phyloP scores from a whole-genome alignment of 202 grass and related monocot genomes.

The Digitaria exilis region DNA sequence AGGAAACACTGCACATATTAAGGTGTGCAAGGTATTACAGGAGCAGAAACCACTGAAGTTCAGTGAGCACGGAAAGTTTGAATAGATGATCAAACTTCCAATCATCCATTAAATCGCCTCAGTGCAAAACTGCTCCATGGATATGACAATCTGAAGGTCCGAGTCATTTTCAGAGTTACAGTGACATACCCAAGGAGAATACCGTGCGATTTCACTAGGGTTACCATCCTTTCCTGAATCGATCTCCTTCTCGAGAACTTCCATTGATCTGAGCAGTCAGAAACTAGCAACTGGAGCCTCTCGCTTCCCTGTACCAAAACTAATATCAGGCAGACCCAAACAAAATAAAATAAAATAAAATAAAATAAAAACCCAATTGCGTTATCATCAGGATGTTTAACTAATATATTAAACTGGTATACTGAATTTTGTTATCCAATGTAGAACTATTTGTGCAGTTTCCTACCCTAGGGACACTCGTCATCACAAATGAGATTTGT shows the following conservation, averaged over 20 bases:
- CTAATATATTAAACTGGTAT: constrained; percentile 21
- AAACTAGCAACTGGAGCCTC: constrained; percentile 76
- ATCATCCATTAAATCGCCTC: background rate
- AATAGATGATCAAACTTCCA: constrained; percentile 18
- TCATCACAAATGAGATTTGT: background rate
- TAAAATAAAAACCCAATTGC: background rate
- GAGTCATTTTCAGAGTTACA: constrained; percentile 7
- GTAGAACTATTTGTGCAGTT: background rate
- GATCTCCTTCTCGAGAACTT: constrained; percentile 38
- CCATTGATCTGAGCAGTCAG: constrained; percentile 58
- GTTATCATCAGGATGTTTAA: constrained; percentile 4
- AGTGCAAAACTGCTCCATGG: constrained; percentile 8
- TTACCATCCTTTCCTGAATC: constrained; percentile 28
- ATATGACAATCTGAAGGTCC: constrained; percentile 12
- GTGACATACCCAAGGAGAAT: constrained; percentile 68
- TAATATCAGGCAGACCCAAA: constrained; percentile 36
- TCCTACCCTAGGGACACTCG: background rate
- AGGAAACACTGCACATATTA: background rate
- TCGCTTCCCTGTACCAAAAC: constrained; percentile 78
- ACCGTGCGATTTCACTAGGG: constrained; percentile 14
- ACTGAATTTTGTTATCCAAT: background rate
- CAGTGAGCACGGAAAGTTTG: constrained; percentile 14
- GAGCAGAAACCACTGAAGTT: constrained; percentile 13
- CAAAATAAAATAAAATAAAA: constrained; percentile 18
- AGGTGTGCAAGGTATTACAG: background rate